Conservation (phyloP, 306 rosid species). For the Lathyrus oleraceus region DNA sequence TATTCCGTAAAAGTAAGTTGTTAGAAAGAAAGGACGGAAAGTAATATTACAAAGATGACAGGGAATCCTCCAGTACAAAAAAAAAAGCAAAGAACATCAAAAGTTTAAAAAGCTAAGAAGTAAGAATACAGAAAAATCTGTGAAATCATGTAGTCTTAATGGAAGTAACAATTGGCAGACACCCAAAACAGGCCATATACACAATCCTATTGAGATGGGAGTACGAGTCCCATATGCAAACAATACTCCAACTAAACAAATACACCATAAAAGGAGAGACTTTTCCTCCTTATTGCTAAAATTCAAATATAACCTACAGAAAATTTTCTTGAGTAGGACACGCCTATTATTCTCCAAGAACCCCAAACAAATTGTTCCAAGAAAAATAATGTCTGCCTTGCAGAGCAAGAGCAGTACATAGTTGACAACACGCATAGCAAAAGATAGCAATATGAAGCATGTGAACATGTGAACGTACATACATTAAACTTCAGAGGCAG, state of each 20-base stretch:
- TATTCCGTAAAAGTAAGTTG: neutral
- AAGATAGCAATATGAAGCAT: constrained; percentile 9
- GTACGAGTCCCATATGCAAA: neutral
- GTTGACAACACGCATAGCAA: neutral
- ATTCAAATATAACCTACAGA: constrained; percentile 18
- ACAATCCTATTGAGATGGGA: neutral
- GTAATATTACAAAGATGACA: neutral
- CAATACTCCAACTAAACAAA: constrained; percentile 12
- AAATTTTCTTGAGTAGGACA: neutral
- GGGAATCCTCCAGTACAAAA: constrained; percentile 10
- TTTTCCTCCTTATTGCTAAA: constrained; percentile 14
- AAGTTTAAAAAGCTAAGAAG: neutral
- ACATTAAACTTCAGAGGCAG: neutral
- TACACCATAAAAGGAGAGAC: constrained; percentile 1
- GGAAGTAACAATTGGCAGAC: constrained; percentile 16
- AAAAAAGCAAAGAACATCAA: constrained; percentile 12
- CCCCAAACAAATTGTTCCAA: neutral
- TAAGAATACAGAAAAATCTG: constrained; percentile 3
- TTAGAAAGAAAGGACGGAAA: neutral
- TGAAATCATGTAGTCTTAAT: neutral
- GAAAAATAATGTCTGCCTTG: constrained; percentile 6
- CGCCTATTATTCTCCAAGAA: neutral
- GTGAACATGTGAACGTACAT: neutral
- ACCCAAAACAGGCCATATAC: neutral
- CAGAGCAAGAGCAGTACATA: constrained; percentile 4